These are phyloP conservation scores for Beta macrorhiza DNA, from an alignment of 179 eudicot genomes.

Conservation along the genomic window DNA sequence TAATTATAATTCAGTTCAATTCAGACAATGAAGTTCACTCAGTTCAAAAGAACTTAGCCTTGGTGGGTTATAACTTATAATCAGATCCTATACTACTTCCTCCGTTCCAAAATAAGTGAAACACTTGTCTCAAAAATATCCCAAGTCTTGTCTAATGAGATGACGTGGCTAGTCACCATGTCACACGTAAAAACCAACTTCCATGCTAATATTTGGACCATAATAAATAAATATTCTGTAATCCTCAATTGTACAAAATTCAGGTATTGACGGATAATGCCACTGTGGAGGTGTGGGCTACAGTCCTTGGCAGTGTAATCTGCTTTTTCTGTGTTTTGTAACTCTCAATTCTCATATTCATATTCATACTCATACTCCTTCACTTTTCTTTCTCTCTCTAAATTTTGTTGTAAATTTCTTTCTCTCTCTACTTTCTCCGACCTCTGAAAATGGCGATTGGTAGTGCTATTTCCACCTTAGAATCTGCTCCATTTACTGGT, in stretches of 20 bases:
- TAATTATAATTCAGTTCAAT: no score
- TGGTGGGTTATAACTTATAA: no score
- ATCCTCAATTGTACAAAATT: not conserved
- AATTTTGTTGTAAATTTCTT: not conserved
- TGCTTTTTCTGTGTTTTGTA: not conserved
- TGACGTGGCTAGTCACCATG: constrained; percentile 19
- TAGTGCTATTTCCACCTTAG: constrained; percentile 32
- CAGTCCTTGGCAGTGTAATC: constrained; percentile 16
- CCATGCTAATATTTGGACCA: not conserved
- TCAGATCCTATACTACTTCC: no score
- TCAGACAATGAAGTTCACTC: no score
- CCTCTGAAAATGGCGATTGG: constrained; percentile 36
- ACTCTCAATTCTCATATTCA: not conserved
- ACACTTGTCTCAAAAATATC: not conserved
- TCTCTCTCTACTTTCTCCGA: not conserved
- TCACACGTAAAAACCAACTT: constrained; percentile 10
- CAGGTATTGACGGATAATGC: constrained; percentile 29
- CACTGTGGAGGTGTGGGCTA: constrained; percentile 6
- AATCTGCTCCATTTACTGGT: constrained; percentile 32
- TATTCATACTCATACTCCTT: not conserved
- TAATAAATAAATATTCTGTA: not conserved
- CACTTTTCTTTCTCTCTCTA: not conserved
- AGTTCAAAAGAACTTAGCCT: no score
- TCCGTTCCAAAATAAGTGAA: no score
- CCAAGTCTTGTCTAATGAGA: not conserved